Evolutionary conservation across 805 yeast species (phyloP).

Genomic region (Lipomyces mesembrius): DNA sequence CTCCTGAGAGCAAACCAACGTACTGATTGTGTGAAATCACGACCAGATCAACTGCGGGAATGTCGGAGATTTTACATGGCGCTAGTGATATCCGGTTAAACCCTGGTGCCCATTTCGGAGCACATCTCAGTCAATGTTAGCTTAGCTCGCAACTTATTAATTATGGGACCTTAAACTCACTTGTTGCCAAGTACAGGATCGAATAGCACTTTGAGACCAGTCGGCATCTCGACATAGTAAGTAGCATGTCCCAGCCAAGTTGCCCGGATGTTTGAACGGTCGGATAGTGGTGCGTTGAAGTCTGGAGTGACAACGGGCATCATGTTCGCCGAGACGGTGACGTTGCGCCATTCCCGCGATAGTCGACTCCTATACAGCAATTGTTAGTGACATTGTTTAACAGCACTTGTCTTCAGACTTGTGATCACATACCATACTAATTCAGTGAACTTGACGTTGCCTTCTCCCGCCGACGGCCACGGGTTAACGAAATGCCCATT

Average conservation of each 20-base stretch:
- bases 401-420: neutral
- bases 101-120: slow-evolving; percentile 50
- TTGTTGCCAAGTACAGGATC: slow-evolving; percentile 27
- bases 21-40: slow-evolving; percentile 84
- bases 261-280: slow-evolving; percentile 19
- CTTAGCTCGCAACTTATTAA: neutral
- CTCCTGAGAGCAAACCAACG: slow-evolving; percentile 3
- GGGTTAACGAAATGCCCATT: slow-evolving; percentile 23
- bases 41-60: slow-evolving; percentile 71
- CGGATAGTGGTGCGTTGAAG: slow-evolving; percentile 6
- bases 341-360: slow-evolving; percentile 22
- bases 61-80: slow-evolving; percentile 67
- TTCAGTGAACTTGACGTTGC: slow-evolving; percentile 15
- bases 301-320: slow-evolving; percentile 22
- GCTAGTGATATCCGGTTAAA: slow-evolving; percentile 80
- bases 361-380: slow-evolving; percentile 1
- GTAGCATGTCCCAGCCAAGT: slow-evolving; percentile 36
- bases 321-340: slow-evolving; percentile 18
- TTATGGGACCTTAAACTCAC: neutral
- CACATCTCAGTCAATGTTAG: slow-evolving; percentile 8
- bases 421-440: neutral
- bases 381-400: neutral
- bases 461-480: slow-evolving; percentile 26
- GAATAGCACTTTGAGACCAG: slow-evolving; percentile 23
- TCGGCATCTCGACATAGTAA: slow-evolving; percentile 27